These are phyloP conservation scores for Leucosporidium creatinivorum DNA, from an alignment of 768 basidiomycete genomes.

Conservation along the genomic window DNA sequence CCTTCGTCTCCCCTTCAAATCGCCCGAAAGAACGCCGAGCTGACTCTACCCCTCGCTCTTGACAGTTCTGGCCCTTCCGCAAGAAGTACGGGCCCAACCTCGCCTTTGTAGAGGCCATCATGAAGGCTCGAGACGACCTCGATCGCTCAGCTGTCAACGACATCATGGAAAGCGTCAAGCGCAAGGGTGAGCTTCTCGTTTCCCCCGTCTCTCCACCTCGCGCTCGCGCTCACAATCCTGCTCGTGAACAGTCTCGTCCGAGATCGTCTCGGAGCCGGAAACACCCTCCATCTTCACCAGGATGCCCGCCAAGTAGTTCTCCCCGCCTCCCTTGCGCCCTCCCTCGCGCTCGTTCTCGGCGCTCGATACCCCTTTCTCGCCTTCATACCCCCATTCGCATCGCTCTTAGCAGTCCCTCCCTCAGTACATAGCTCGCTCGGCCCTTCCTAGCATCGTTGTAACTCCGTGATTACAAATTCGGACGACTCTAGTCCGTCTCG, in stretches of 20 bases:
- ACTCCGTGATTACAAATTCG: no score
- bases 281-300: constrained; percentile 26
- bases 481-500: no score
- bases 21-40: constrained; percentile 50
- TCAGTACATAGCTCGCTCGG: no score
- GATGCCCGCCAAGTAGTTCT: constrained; percentile 25
- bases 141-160: constrained; percentile 81
- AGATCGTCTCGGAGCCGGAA: constrained; percentile 12
- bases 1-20: constrained; percentile 63
- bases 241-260: background rate
- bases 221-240: no score
- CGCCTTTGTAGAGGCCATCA: constrained; percentile 78
- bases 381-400: no score
- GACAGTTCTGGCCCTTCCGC: constrained; percentile 54
- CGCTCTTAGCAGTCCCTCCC: background rate
- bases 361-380: no score
- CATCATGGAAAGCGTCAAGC: constrained; percentile 44
- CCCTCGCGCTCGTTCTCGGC: background rate
- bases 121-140: constrained; percentile 82
- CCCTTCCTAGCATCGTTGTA: no score
- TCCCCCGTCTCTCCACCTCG: no score
- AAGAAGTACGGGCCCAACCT: constrained; percentile 89
- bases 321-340: background rate
- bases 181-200: constrained; percentile 13
- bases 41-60: background rate